These are phyloP conservation scores for Coemansia interrupta DNA, from an alignment of 192 early-diverging fungal species.

Conservation along the genomic window DNA sequence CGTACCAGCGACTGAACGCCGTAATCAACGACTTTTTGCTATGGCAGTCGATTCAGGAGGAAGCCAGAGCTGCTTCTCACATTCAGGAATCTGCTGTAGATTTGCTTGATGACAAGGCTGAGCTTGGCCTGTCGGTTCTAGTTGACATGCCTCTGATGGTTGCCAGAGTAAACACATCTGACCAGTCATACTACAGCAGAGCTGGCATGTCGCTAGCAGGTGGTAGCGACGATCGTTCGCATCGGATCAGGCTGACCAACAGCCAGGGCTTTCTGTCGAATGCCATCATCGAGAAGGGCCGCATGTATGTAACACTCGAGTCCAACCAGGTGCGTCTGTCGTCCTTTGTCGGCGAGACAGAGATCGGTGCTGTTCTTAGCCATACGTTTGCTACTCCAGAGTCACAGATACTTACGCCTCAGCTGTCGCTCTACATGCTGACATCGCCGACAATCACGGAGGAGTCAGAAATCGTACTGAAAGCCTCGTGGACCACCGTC, in stretches of 20 bases:
- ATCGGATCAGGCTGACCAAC: constrained; percentile 32
- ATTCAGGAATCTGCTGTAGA: not conserved
- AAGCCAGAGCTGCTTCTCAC: constrained; percentile 7
- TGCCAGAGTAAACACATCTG: constrained; percentile 27
- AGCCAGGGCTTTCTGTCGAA: constrained; percentile 48
- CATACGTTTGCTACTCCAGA: constrained; percentile 46
- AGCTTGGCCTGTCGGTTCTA: constrained; percentile 30
- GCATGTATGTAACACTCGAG: constrained; percentile 43
- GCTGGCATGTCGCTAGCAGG: not conserved
- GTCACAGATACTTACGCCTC: constrained; percentile 45
- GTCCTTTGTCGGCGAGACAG: constrained; percentile 28
- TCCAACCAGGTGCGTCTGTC: constrained; percentile 48
- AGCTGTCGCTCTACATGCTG: constrained; percentile 49
- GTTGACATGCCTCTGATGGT: constrained; percentile 46
- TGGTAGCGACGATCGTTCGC: constrained; percentile 14
- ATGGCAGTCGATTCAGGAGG: constrained; percentile 50
- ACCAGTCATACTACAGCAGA: not conserved
- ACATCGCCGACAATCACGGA: constrained; percentile 41
- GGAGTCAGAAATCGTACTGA: constrained; percentile 49
- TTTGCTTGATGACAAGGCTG: not conserved
- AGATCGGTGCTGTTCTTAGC: constrained; percentile 39
- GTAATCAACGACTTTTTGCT: constrained; percentile 52
- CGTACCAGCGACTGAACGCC: constrained; percentile 45
- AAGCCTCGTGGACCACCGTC: constrained; percentile 49
- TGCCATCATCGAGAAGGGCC: constrained; percentile 41